phyloP scores from a whole-genome alignment of 768 basidiomycete genomes.

The Pulveroboletus sp. region DNA sequence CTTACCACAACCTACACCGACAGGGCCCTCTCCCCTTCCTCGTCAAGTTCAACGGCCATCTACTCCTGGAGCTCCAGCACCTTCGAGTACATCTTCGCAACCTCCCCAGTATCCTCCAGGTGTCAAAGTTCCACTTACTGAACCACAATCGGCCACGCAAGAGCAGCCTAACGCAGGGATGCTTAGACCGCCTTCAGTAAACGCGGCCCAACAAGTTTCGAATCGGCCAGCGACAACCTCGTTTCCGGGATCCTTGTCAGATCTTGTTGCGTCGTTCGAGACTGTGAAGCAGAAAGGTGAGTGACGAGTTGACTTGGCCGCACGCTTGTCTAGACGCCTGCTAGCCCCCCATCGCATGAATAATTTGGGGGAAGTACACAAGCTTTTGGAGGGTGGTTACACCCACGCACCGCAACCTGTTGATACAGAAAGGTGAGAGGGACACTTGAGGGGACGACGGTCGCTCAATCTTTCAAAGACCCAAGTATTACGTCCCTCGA shows the following conservation, averaged over 20 bases:
- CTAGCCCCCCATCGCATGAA: conserved; percentile 76
- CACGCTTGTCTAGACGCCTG: conserved; percentile 1
- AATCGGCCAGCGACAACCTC: conserved; percentile 42
- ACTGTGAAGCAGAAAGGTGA: conserved; percentile 93
- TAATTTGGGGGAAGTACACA: conserved; percentile 86
- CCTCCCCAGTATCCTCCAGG: conserved; percentile 64
- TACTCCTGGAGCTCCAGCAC: conserved; percentile 21
- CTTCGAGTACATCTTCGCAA: conserved; percentile 22
- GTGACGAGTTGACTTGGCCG: conserved; percentile 11
- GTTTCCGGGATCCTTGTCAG: conserved; percentile 83
- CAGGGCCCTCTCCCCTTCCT: conserved; percentile 45
- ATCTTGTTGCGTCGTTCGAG: conserved; percentile 92
- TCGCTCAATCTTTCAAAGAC: conserved; percentile 46
- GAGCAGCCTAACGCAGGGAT: conserved; percentile 37
- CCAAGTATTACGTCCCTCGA: conserved; percentile 93
- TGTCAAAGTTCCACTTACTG: conserved; percentile 50
- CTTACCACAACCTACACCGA: conserved; percentile 30
- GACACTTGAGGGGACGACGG: conserved; percentile 9
- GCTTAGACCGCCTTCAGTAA: conserved; percentile 51
- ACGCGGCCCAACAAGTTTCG: conserved; percentile 40
- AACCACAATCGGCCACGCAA: conserved; percentile 33
- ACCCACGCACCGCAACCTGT: conserved; percentile 84
- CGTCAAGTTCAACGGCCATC: conserved; percentile 44
- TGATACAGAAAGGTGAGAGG: conserved; percentile 93
- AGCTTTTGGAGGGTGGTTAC: conserved; percentile 90